Evolutionary conservation across 805 yeast species (phyloP).

Genomic region (Wickerhamomyces bovis): DNA sequence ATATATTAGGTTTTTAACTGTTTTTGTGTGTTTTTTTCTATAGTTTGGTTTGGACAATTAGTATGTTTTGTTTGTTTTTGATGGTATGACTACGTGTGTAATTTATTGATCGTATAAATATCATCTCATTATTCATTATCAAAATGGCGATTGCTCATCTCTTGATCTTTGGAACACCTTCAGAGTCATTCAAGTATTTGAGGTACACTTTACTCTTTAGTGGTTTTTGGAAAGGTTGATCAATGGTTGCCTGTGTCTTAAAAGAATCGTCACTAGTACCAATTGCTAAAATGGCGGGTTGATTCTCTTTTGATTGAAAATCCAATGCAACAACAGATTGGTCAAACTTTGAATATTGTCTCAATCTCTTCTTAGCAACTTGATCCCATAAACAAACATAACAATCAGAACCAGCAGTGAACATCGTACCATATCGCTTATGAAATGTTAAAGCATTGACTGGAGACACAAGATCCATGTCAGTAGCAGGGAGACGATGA

Average conservation of each 20-base stretch:
- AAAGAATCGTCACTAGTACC: constrained; percentile 47
- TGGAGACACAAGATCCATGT: constrained; percentile 58
- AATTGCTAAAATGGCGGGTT: constrained; percentile 28
- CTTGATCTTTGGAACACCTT: constrained; percentile 16
- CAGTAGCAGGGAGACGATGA: constrained; percentile 48
- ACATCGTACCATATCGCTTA: constrained; percentile 68
- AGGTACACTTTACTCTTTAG: constrained; percentile 14
- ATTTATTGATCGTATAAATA: no score
- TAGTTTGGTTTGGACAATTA: background rate
- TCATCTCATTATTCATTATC: background rate
- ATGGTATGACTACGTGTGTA: no score
- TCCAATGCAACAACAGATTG: constrained; percentile 39
- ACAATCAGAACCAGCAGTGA: constrained; percentile 91
- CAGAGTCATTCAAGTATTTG: constrained; percentile 11
- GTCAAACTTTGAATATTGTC: constrained; percentile 54
- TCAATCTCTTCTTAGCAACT: constrained; percentile 69
- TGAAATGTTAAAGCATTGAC: constrained; percentile 76
- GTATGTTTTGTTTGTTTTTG: background rate
- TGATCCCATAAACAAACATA: constrained; percentile 87
- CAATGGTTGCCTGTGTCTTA: constrained; percentile 29
- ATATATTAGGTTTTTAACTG: background rate
- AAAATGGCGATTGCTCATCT: background rate
- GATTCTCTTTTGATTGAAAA: constrained; percentile 26
- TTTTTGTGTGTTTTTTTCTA: background rate
- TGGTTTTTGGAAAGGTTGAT: constrained; percentile 10